Conservation (phyloP, 768 basidiomycete genomes). For the Suillus placidus region DNA sequence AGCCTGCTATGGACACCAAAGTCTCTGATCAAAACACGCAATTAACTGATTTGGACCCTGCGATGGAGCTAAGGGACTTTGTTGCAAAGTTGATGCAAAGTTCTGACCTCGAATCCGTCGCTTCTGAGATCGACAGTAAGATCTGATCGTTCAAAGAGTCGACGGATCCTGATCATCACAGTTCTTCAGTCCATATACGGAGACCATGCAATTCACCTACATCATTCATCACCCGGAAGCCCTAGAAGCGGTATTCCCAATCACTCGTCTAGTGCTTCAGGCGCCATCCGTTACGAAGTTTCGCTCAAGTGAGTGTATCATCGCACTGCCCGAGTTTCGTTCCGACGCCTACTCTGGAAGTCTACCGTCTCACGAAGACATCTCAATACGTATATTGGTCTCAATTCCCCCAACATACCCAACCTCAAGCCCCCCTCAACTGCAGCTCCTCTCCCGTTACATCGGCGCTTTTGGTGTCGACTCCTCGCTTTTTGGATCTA, state of each 20-base stretch:
- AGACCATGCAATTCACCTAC: conserved; percentile 62
- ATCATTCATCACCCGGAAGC: conserved; percentile 42
- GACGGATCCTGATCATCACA: conserved; percentile 29
- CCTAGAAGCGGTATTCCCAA: conserved; percentile 17
- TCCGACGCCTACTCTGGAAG: conserved; percentile 33
- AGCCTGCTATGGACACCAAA: conserved; percentile 6
- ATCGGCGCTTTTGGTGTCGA: conserved; percentile 80
- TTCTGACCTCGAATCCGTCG: conserved; percentile 45
- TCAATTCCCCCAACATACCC: conserved; percentile 69
- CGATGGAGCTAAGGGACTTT: conserved; percentile 26
- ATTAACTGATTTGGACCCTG: conserved; percentile 11
- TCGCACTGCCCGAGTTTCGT: neutral
- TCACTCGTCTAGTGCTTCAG: conserved; percentile 24
- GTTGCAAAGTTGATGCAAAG: conserved; percentile 34
- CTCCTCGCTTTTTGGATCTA: conserved; percentile 70
- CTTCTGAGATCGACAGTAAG: conserved; percentile 50
- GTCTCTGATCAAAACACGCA: neutral
- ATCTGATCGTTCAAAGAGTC: conserved; percentile 10
- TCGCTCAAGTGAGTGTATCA: conserved; percentile 56
- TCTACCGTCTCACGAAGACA: conserved; percentile 54
- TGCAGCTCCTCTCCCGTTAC: conserved; percentile 85
- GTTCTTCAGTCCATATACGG: conserved; percentile 87
- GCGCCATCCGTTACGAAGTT: conserved; percentile 65
- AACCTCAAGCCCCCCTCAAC: conserved; percentile 66
- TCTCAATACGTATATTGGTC: conserved; percentile 57